Conservation (phyloP, 1,284 basidiomycete genomes). For the Leccinum fallax region DNA sequence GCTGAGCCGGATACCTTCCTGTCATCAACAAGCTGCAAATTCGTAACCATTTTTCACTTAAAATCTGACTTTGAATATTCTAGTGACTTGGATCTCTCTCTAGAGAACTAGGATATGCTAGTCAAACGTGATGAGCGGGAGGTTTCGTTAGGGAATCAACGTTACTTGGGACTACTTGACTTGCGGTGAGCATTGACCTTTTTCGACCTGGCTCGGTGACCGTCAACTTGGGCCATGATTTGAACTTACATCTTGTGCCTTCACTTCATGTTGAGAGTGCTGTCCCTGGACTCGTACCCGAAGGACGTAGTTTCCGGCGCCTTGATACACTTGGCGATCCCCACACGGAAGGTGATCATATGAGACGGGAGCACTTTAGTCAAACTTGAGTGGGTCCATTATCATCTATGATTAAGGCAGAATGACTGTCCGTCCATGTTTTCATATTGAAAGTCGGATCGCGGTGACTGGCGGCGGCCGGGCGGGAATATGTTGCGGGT, state of each 20-base stretch:
- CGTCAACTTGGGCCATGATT: not conserved
- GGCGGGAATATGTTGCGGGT: too few species aligned
- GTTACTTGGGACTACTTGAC: not conserved
- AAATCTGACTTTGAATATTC: not conserved
- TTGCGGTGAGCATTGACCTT: not conserved
- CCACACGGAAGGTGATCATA: slow-evolving; percentile 24
- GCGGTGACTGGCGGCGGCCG: not conserved
- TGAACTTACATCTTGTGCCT: slow-evolving; percentile 8
- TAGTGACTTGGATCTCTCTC: not conserved
- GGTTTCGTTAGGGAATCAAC: not conserved
- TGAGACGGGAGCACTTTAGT: slow-evolving; percentile 11
- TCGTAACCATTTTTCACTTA: not conserved
- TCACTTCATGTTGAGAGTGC: not conserved
- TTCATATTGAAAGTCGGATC: slow-evolving; percentile 20
- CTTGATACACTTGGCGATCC: slow-evolving; percentile 7
- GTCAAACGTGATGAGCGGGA: not conserved
- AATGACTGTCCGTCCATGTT: slow-evolving; percentile 21
- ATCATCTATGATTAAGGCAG: not conserved
- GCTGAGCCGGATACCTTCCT: not conserved
- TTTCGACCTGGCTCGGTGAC: slow-evolving; percentile 1
- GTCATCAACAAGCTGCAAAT: not conserved
- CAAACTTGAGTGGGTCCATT: not conserved
- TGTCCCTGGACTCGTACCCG: not conserved
- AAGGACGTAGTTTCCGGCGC: not conserved
- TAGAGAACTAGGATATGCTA: not conserved